Evolutionary conservation across 768 basidiomycete genomes (phyloP).

Genomic region (Daedaleopsis nitida): DNA sequence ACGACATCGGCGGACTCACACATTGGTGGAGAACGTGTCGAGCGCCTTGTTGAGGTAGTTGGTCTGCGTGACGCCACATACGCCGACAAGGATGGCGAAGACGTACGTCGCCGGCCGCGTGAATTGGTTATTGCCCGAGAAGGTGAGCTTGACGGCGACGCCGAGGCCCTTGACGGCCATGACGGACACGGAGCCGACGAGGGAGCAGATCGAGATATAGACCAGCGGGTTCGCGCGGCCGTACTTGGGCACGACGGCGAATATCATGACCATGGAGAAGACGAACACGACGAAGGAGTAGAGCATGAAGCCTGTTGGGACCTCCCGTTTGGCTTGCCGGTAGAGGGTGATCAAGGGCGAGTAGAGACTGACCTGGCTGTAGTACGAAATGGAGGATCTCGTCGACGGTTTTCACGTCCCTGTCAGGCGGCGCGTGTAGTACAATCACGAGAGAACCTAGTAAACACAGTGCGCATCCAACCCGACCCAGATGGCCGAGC

Average conservation of each 20-base stretch:
- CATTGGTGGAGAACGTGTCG: slow-evolving; percentile 95
- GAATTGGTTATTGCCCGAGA: slow-evolving; percentile 94
- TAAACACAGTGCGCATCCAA: slow-evolving; percentile 82
- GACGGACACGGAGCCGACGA: slow-evolving; percentile 93
- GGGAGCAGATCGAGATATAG: slow-evolving; percentile 94
- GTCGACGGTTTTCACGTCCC: slow-evolving; percentile 88
- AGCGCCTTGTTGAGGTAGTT: slow-evolving; percentile 98
- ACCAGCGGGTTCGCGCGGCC: slow-evolving; percentile 88
- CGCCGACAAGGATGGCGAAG: slow-evolving; percentile 78
- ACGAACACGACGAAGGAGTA: slow-evolving; percentile 87
- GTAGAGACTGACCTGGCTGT: slow-evolving; percentile 80
- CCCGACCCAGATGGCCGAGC: slow-evolving; percentile 88
- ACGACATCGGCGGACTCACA: slow-evolving; percentile 56
- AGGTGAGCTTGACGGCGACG: slow-evolving; percentile 91
- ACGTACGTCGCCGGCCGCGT: slow-evolving; percentile 93
- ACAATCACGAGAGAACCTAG: slow-evolving; percentile 93
- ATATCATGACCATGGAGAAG: slow-evolving; percentile 86
- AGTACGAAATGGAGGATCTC: slow-evolving; percentile 89
- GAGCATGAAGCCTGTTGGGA: slow-evolving; percentile 73
- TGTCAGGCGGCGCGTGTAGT: slow-evolving; percentile 95
- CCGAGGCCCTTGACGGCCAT: slow-evolving; percentile 99
- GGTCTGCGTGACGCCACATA: slow-evolving; percentile 91
- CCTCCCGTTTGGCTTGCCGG: not conserved
- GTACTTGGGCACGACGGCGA: slow-evolving; percentile 77
- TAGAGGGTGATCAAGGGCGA: not conserved